A percentile compares a stretch with the other conserved stretches of the same genome.
Conservation (phyloP, 192 early-diverging fungal genomes). For the Coemansia aciculifera region DNA sequence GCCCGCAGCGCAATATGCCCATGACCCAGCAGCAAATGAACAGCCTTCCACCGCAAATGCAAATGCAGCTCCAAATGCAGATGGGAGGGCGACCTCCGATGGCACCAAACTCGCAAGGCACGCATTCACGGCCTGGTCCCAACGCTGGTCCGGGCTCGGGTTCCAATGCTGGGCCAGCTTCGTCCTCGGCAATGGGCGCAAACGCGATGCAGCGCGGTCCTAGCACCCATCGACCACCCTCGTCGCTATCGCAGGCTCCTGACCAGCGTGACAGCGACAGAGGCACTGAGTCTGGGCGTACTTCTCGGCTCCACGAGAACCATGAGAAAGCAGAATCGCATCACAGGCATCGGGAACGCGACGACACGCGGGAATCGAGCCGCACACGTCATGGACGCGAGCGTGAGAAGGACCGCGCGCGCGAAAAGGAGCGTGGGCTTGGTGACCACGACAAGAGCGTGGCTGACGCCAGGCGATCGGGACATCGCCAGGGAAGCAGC, state of each 20-base stretch:
- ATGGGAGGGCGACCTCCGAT: slow-evolving; percentile 38
- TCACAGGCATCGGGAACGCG: slow-evolving; percentile 28
- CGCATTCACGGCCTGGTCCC: slow-evolving; percentile 23
- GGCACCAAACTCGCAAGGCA: slow-evolving; percentile 24
- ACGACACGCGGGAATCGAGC: slow-evolving; percentile 16
- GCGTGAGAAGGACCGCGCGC: slow-evolving; percentile 7
- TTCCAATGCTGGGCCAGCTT: neutral
- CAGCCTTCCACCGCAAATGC: slow-evolving; percentile 26
- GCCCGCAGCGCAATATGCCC: slow-evolving; percentile 46
- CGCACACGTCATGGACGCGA: slow-evolving; percentile 33
- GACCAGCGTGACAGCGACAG: slow-evolving; percentile 35
- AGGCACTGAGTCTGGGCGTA: slow-evolving; percentile 36
- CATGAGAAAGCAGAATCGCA: slow-evolving; percentile 33
- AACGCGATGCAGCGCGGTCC: slow-evolving; percentile 11
- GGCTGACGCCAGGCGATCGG: slow-evolving; percentile 22
- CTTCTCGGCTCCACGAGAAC: slow-evolving; percentile 27
- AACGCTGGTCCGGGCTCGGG: slow-evolving; percentile 2
- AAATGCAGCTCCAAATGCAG: slow-evolving; percentile 52
- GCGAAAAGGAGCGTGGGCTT: slow-evolving; percentile 4
- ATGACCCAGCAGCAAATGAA: slow-evolving; percentile 38
- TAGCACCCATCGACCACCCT: slow-evolving; percentile 1
- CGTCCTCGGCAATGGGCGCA: neutral
- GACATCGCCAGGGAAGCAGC: slow-evolving; percentile 38
- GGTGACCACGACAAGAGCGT: slow-evolving; percentile 20
- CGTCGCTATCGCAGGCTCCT: neutral